phyloP scores from a whole-genome alignment of 2,329 filamentous ascomycete species.

The Immersiporthe knoxdaviesiana region DNA sequence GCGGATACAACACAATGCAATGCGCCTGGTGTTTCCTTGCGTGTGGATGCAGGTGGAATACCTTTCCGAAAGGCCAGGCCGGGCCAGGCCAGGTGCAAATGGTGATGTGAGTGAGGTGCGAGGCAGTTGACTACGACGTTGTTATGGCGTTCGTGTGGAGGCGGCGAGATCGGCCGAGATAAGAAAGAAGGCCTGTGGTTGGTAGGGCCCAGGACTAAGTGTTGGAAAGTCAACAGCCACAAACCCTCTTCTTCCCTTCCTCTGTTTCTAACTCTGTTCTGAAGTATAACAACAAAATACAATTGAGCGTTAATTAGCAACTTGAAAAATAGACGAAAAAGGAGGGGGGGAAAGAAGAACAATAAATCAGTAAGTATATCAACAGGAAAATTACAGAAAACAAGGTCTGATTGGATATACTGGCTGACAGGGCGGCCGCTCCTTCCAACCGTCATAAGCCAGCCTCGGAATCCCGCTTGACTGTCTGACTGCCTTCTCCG shows the following conservation, averaged over 20 bases:
- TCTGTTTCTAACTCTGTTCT: not conserved
- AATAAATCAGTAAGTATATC: not conserved
- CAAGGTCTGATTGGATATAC: not conserved
- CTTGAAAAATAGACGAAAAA: not conserved
- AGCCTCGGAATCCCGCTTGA: not conserved
- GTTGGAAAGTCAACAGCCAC: not conserved
- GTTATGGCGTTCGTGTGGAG: conserved; percentile 1
- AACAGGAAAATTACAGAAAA: not conserved
- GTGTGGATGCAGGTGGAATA: not conserved
- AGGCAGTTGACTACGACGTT: not conserved
- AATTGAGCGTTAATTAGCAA: not conserved
- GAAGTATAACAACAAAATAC: not conserved
- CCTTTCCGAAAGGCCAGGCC: not conserved
- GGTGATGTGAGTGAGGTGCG: not conserved
- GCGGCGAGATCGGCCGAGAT: conserved; percentile 11
- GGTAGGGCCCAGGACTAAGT: not conserved
- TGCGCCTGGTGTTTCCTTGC: not conserved
- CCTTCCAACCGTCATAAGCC: not conserved
- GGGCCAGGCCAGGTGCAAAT: not conserved
- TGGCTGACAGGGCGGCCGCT: not conserved
- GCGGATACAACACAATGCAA: not conserved
- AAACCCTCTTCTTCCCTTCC: not conserved
- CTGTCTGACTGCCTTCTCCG: not conserved
- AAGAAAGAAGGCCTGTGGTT: not conserved
- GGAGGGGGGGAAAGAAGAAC: not conserved